Base-by-base conservation (phyloP, 2,329 filamentous ascomycete genomes). In the Fusarium musae region DNA sequence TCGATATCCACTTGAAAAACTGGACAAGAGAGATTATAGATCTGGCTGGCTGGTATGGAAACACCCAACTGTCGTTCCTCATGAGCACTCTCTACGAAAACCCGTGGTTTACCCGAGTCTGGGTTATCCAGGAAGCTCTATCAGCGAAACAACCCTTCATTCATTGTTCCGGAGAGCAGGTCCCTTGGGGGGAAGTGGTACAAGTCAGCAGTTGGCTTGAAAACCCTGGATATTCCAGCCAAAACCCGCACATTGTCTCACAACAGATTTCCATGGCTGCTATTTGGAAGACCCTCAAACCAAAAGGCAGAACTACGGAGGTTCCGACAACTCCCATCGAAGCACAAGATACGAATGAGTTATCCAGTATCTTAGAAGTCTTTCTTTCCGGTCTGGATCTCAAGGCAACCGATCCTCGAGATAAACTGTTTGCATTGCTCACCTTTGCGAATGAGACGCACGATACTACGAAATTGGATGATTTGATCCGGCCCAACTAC, bases 101-200 rank as follows among this genome's bases (percentile, higher is more conserved):
- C 9, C 59, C 73, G 2, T 75, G 73, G 73, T 75, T 75, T 2
- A 60, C 60, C 0, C 52, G 73, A 9, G 67, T 75, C 0, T 75
- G 73, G 73, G 73, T 75, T 0, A 65, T 75, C 1, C 73, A 75
- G 2, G 73, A 75, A 37, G 73, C 73, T 9, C n/a, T 75, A 0
- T 64, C 70, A 5, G 59, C 73, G 2, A 30, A 26, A 9, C 23
- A 19, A 0, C 62, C 73, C 0, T 9, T 47, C 5, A 63, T 73
- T 0, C 73, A 75, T 13, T 75, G 62, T 8, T 60, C 62, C 0
- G 44, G 40, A 0, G 69, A 75, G 2, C 56, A 59, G 0, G 39
- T 68, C 1, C 66, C 66, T 0, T 75, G 73, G 73, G 52, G 69
- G n/a, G 73, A 75, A 36, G 53, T 75, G 3, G 12, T 75, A 0